These are phyloP conservation scores for Taxawa tesnikishii DNA, from an alignment of 2,329 filamentous ascomycete genomes.

Conservation along the genomic window DNA sequence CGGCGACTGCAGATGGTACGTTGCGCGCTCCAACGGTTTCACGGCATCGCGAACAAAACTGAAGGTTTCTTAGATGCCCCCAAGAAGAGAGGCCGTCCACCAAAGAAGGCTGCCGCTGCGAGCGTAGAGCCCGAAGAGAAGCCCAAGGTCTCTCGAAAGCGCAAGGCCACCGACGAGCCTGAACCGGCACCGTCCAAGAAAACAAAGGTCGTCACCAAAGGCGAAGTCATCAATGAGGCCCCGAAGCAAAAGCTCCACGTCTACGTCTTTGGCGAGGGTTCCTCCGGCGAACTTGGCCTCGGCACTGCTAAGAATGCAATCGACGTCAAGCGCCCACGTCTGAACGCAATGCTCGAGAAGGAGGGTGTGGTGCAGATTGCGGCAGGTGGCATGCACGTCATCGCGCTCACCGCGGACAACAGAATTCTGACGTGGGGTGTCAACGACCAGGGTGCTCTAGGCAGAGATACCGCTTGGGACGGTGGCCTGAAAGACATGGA, in stretches of 20 bases:
- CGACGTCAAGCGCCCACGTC: constrained; percentile 62
- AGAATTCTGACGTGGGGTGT: constrained; percentile 79
- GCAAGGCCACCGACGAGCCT: constrained; percentile 12
- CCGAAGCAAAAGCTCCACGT: constrained; percentile 56
- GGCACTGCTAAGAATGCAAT: constrained; percentile 53
- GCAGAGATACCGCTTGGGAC: constrained; percentile 58
- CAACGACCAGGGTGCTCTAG: constrained; percentile 73
- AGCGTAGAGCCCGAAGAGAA: constrained; percentile 8
- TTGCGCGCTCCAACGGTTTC: no score
- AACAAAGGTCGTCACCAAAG: constrained; percentile 11
- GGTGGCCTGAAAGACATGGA: constrained; percentile 48
- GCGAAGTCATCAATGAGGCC: constrained; percentile 46
- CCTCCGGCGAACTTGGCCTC: constrained; percentile 71
- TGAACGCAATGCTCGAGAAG: constrained; percentile 48
- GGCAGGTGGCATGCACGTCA: constrained; percentile 70
- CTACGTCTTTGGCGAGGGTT: constrained; percentile 70
- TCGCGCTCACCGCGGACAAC: constrained; percentile 67
- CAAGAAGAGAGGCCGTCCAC: constrained; percentile 4
- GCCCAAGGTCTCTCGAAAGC: constrained; percentile 9
- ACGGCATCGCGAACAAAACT: no score
- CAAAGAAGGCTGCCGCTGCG: constrained; percentile 5
- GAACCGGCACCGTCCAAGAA: constrained; percentile 12
- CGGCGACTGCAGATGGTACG: background rate
- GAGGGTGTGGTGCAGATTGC: constrained; percentile 62
- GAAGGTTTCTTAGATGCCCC: constrained; percentile 3